phyloP scores from a whole-genome alignment of 2,329 filamentous ascomycete species.

The Aschersonia sp. region DNA sequence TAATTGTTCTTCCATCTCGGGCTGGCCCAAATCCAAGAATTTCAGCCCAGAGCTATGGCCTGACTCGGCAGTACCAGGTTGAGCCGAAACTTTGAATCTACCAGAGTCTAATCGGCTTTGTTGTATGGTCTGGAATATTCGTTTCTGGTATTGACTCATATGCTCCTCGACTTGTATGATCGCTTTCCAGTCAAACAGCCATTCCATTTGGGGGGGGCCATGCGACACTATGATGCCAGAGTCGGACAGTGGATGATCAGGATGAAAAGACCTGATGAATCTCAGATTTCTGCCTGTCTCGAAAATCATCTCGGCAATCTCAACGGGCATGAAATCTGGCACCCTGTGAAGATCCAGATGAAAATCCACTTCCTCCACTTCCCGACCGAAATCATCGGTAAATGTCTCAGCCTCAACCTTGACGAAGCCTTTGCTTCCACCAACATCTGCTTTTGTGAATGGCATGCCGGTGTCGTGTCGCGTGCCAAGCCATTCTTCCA shows the following conservation, averaged over 20 bases:
- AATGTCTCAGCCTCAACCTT: constrained; percentile 38
- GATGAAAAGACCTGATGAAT: constrained; percentile 56
- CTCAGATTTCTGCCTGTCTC: constrained; percentile 66
- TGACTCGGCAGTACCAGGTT: not conserved
- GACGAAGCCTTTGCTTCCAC: constrained; percentile 42
- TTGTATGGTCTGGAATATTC: constrained; percentile 12
- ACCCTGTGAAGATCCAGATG: constrained; percentile 50
- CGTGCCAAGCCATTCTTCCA: constrained; percentile 65
- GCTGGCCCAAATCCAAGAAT: constrained; percentile 33
- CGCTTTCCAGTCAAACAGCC: constrained; percentile 59
- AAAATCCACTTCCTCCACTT: constrained; percentile 44
- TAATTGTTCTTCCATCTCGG: constrained; percentile 31
- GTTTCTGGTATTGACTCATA: constrained; percentile 26
- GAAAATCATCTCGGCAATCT: constrained; percentile 60
- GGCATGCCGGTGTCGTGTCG: constrained; percentile 40
- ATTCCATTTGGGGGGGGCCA: constrained; percentile 44
- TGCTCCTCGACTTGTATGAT: constrained; percentile 49
- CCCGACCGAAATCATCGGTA: constrained; percentile 43
- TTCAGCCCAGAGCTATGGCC: constrained; percentile 15
- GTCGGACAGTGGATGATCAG: constrained; percentile 52
- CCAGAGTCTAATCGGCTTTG: not conserved
- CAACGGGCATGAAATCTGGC: constrained; percentile 55
- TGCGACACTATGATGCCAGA: constrained; percentile 29
- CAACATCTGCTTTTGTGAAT: constrained; percentile 29
- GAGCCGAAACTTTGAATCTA: too few relatives aligned